phyloP scores from a whole-genome alignment of 139 green algal species.

The Picochlorum sp. region DNA sequence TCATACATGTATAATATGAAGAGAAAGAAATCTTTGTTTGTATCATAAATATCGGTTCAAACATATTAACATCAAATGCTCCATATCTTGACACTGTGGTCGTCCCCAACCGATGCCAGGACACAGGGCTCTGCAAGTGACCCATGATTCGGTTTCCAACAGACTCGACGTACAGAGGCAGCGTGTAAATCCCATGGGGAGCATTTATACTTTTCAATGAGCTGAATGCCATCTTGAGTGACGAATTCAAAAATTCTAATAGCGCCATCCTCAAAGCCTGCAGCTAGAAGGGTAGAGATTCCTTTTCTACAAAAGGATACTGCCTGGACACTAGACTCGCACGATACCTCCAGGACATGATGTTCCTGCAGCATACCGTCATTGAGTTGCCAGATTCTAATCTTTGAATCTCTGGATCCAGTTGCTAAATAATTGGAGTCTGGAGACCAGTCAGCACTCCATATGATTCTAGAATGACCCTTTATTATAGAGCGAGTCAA shows the following conservation, averaged over 20 bases:
- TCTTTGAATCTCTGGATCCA: constrained; percentile 51
- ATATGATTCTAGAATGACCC: constrained; percentile 71
- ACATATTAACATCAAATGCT: too few relatives aligned
- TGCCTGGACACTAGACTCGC: constrained; percentile 29
- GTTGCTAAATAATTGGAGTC: constrained; percentile 53
- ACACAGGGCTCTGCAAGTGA: too few relatives aligned
- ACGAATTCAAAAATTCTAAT: not conserved
- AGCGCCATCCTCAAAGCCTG: constrained; percentile 54
- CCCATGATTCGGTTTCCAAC: too few relatives aligned
- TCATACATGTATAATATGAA: too few relatives aligned
- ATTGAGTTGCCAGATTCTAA: constrained; percentile 52
- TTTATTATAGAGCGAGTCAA: constrained; percentile 11
- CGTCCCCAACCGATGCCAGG: too few relatives aligned
- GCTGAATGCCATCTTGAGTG: too few relatives aligned
- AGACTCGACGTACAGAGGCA: too few relatives aligned
- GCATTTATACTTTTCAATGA: too few relatives aligned
- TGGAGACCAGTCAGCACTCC: constrained; percentile 55
- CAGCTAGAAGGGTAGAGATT: constrained; percentile 25
- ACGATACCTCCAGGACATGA: not conserved
- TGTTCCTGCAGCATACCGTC: not conserved
- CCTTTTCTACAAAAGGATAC: constrained; percentile 8
- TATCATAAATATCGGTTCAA: too few relatives aligned
- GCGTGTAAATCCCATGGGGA: too few relatives aligned
- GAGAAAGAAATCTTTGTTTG: too few relatives aligned
- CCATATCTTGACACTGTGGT: too few relatives aligned